phyloP scores from a whole-genome alignment of 441 rosid genomes.

The Rhodomyrtus psidioides region DNA sequence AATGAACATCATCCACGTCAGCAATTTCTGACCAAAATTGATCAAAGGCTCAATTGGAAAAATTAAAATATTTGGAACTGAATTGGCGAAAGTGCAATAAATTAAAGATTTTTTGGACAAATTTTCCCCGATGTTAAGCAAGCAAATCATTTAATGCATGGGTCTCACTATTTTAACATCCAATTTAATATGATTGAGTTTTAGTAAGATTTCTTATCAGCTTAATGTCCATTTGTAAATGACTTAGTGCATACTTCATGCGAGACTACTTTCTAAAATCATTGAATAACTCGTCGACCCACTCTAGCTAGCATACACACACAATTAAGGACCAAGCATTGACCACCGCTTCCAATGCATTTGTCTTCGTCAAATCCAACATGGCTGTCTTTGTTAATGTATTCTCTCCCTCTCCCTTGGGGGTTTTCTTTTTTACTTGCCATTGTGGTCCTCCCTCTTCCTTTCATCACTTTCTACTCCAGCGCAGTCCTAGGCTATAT shows the following conservation, averaged over 20 bases:
- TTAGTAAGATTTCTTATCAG: not conserved
- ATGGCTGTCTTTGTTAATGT: slow-evolving; percentile 47
- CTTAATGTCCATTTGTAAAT: not conserved
- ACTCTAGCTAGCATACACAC: not conserved
- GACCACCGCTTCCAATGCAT: slow-evolving; percentile 43
- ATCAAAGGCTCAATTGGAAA: no score
- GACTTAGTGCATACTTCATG: not conserved
- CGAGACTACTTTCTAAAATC: not conserved
- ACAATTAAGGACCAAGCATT: not conserved
- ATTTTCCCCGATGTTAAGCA: not conserved
- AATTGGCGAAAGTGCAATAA: no score
- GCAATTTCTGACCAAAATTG: no score
- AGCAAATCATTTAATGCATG: not conserved
- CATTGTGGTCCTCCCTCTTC: slow-evolving; percentile 51
- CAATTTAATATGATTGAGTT: not conserved
- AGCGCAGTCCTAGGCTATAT: slow-evolving; percentile 22
- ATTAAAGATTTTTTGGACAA: no score
- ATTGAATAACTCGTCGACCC: not conserved
- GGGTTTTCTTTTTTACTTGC: not conserved
- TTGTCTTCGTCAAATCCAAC: slow-evolving; percentile 81
- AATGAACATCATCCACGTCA: no score
- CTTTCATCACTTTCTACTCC: slow-evolving; percentile 38
- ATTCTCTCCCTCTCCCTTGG: slow-evolving; percentile 18
- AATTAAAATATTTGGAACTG: no score
- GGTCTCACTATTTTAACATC: not conserved